These are phyloP conservation scores for Sugiyamaella xylanicola DNA, from an alignment of 1,139 yeast genomes.

Conservation along the genomic window DNA sequence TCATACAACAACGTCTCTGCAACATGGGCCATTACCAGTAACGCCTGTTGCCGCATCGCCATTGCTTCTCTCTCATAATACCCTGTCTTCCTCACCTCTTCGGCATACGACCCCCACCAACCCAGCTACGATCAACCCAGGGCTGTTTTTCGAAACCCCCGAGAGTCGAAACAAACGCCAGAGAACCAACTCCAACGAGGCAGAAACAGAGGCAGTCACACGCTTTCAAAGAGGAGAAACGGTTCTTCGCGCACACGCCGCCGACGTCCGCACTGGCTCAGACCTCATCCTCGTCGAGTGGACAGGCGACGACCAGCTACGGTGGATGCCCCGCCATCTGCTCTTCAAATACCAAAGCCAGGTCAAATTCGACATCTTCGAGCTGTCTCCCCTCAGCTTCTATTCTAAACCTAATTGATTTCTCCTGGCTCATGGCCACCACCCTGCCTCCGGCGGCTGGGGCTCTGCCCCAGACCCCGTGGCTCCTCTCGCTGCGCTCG, in stretches of 20 bases:
- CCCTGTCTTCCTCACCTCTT: not conserved
- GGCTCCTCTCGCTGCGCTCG: not conserved
- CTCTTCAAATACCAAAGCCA: constrained; percentile 8
- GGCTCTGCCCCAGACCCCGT: not conserved
- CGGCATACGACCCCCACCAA: not conserved
- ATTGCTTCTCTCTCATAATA: not conserved
- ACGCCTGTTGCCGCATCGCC: not conserved
- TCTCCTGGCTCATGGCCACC: not conserved
- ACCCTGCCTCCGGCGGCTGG: not conserved
- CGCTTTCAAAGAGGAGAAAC: constrained; percentile 4
- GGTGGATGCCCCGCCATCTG: constrained; percentile 12
- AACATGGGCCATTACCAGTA: not conserved
- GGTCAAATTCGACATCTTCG: constrained; percentile 10
- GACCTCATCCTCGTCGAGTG: constrained; percentile 13
- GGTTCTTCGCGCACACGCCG: constrained; percentile 7
- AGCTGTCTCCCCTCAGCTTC: constrained; percentile 5
- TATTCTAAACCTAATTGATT: not conserved
- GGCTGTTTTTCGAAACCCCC: constrained; percentile 9
- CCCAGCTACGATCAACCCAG: not conserved
- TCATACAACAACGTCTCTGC: not conserved
- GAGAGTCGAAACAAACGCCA: constrained; percentile 2
- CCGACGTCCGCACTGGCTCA: constrained; percentile 8
- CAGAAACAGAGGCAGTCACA: constrained; percentile 1
- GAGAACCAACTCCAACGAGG: not conserved
- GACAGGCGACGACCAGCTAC: constrained; percentile 7